Base-by-base conservation (phyloP, 23 red algal genomes). In the Gracilaria domingensis region DNA sequence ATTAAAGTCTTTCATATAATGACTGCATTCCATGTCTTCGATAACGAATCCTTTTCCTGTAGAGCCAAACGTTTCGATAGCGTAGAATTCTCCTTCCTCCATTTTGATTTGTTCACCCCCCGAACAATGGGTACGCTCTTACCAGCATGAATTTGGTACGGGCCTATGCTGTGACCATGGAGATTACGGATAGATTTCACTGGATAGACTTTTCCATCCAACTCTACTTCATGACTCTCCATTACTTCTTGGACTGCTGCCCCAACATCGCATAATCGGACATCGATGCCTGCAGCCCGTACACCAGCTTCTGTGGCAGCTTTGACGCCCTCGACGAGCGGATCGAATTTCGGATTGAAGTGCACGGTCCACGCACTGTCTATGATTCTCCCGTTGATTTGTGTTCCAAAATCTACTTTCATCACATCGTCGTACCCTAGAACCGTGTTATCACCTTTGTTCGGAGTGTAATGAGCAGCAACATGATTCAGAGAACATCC, bases 1-100 rank as follows among this genome's bases (percentile, higher is more conserved):
- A 88, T 99, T 91, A 90, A 94, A 96, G 78, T 93, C 78, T 62
- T 99, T 99, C 97, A 99, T 99, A 75, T 99, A 99, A 71, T 99
- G 97, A 82, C 90, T 95, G 95, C 97, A 99, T 66, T 99, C 97
- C 32, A 91, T 66, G 51, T 95, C 94, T 65, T 99, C 97, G 34
- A 81, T 82, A 39, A 99, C 95, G 78, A 96, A 94, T 18, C 90
- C 97, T n/a, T 93, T 88, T 40, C 97, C 97, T 25, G 97, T 99
- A 28, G 94, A 96, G 20, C 97, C 97, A 79, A 99, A 99, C 29
- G 97, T 99, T 78, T 99, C 97, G 69, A 99, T 99, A 32, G 97
- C 97, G 75, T 96, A 99, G 65, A 99, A 95, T 77, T 99, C 97
- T 48, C 89, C 89, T 86, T 99, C 97, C 75, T 99, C 97, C 97